Base-by-base conservation (phyloP, 768 basidiomycete species). In the Udeniomyces megalosporus region DNA sequence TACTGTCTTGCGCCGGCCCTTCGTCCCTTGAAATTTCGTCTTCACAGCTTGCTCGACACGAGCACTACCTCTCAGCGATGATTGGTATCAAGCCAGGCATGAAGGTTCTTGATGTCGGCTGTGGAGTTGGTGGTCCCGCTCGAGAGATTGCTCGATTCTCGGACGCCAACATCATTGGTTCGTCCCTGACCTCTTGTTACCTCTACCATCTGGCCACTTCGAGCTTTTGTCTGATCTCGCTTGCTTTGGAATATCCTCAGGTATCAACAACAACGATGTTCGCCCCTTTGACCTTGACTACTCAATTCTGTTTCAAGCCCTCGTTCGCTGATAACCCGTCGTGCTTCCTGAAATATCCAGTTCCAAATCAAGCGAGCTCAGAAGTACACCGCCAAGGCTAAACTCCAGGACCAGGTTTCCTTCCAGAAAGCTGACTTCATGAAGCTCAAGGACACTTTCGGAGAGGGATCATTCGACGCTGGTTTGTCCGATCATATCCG, bases 31-130 rank as follows among this genome's bases (percentile, higher is more conserved):
- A 31, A 3, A 49, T n/a, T 42, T 44, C 35, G 17, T 29, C 12
- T 45, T 14, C 31, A 17, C 66, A 77, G 70, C 77, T 89, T 57
- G 91, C 93, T 29, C 85, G 95, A 46, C 93, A 97, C 70, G 93
- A 99, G 76, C 93, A 99, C 76, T 97, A 92, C 76, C 87, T 99
- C 67, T 84, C 91, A 4, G 77, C 85, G 10, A 81, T 88, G 70
- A 90, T 96, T 84, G 72, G 75, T 51, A 77, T 99, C 64, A 81
- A 81, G 56, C 82, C 90, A 0, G 88, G 90, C 47, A 95, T 95
- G 91, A 82, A 84, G 35, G 92, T 99, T 46, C 84, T 99, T 64
- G 95, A 99, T 71, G 92, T 99, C 63, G 95, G 95, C 3, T 97
- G 95, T 73, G 95, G 95, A 72, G 85, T 99, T 58, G 95, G 95